These are phyloP conservation scores for Spiromastix sp. DNA, from an alignment of 2,329 filamentous ascomycete species.

Conservation along the genomic window DNA sequence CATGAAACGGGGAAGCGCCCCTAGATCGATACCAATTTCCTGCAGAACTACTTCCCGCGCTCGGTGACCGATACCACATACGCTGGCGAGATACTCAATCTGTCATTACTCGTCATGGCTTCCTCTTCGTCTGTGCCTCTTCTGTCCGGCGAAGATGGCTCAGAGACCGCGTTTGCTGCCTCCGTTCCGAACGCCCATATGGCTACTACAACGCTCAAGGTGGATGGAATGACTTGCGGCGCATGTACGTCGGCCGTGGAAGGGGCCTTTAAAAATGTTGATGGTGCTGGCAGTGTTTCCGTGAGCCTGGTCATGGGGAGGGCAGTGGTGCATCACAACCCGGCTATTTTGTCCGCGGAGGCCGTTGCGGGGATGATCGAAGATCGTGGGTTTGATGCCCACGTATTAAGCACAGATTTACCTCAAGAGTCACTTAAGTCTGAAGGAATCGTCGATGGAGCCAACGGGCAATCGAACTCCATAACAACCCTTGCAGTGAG, in stretches of 20 bases:
- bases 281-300: conserved; percentile 75
- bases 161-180: conserved; percentile 7
- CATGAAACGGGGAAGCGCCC: no score
- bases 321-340: conserved; percentile 87
- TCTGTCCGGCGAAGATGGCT: conserved; percentile 9
- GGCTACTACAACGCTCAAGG: conserved; percentile 81
- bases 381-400: conserved; percentile 82
- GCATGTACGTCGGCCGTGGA: conserved; percentile 95
- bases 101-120: conserved; percentile 8
- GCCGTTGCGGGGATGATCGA: conserved; percentile 77
- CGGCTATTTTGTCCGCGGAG: conserved; percentile 60
- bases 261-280: conserved; percentile 71
- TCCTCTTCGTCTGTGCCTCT: conserved; percentile 11
- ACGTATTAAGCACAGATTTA: conserved; percentile 73
- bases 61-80: background rate
- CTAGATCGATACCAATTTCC: no score
- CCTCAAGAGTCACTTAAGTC: conserved; percentile 37
- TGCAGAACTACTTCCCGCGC: no score
- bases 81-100: background rate
- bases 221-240: conserved; percentile 82
- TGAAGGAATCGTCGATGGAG: conserved; percentile 11
- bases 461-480: conserved; percentile 29
- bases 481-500: conserved; percentile 69
- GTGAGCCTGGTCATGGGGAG: conserved; percentile 92
- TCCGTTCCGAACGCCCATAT: conserved; percentile 47